Evolutionary conservation across 2,329 filamentous ascomycete genomes (phyloP).

Genomic region (Mariannaea sp.): DNA sequence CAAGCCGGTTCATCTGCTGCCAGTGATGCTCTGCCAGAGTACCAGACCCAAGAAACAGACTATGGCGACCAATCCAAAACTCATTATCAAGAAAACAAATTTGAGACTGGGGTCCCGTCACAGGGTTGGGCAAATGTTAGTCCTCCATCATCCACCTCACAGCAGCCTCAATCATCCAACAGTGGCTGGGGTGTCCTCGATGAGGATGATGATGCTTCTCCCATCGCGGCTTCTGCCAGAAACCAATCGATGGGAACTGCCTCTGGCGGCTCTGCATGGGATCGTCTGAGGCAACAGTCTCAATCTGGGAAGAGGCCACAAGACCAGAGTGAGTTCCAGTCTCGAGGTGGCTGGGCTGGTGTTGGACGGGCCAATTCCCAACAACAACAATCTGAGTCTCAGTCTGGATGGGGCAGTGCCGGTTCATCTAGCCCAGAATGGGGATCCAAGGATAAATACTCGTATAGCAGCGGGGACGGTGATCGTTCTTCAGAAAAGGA

Average conservation of each 20-base stretch:
- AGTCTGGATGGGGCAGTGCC: slow-evolving; percentile 36
- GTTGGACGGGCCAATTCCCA: slow-evolving; percentile 12
- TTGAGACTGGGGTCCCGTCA: not conserved
- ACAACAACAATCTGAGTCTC: slow-evolving; percentile 19
- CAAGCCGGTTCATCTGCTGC: slow-evolving; percentile 12
- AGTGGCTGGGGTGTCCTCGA: slow-evolving; percentile 36
- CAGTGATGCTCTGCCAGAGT: slow-evolving; percentile 7
- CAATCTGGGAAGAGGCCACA: slow-evolving; percentile 28
- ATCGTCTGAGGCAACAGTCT: slow-evolving; percentile 47
- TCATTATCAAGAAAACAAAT: not conserved
- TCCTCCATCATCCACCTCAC: not conserved
- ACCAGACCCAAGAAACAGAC: slow-evolving; percentile 11
- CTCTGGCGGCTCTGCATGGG: slow-evolving; percentile 48
- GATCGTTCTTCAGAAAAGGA: slow-evolving; percentile 47
- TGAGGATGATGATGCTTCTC: slow-evolving; percentile 51
- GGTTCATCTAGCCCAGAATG: slow-evolving; percentile 31
- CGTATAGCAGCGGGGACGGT: slow-evolving; percentile 45
- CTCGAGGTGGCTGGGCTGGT: slow-evolving; percentile 23
- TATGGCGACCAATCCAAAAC: slow-evolving; percentile 9
- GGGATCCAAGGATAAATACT: slow-evolving; percentile 37
- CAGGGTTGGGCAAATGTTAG: slow-evolving; percentile 15
- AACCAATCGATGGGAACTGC: slow-evolving; percentile 23
- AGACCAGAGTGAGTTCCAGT: slow-evolving; percentile 25
- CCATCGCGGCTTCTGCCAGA: slow-evolving; percentile 43
- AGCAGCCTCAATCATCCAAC: slow-evolving; percentile 18